Base-by-base conservation (phyloP, 352 stramenopile genomes). In the Globisporangium parvum region DNA sequence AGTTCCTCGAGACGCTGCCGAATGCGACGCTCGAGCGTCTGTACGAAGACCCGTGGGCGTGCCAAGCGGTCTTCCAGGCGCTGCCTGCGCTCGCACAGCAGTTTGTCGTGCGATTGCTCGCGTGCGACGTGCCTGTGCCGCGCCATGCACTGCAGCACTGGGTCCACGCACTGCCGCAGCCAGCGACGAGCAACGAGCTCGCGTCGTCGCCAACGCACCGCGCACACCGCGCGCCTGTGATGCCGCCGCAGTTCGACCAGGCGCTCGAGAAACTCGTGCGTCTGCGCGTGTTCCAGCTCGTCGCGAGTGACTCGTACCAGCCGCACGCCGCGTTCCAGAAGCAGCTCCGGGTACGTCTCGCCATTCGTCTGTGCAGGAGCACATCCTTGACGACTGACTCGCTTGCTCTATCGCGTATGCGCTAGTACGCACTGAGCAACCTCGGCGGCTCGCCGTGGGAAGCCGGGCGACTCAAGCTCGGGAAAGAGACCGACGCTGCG, bases 91-190 rank as follows among this genome's bases (percentile, higher is more conserved):
- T 96, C 21, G 81, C 86, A 18, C 88, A 96, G 68, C 88, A 96
- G 69, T 93, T 96, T 48, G 84, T 96, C 1, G 90, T 96, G 79
- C 87, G 87, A 3, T 70, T 96, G 52, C 66, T 96, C 44, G 76
- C 77, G 23, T 86, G 72, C 15, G 76, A 88, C 47, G 63, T 63
- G 47, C 57, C 69, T 0, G 67, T 92, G 31, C 55, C 63, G 35
- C 74, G 71, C 50, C 60, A 67, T 10, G 59, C 80, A 65, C 70
- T 95, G 35, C 71, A 86, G 57, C 68, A 77, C 50, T 95, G 82
- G 82, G 70, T 93, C 28, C 72, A 85, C 6, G 68, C 77, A n/a
- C 53, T 73, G 31, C 66, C 70, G 1, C 10, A 2, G 24, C 40
- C 12, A 28, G 42, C 12, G 23, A 3, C 31, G 26, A 14, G 55